Percentiles rank a stretch among this genome's conserved stretches.
Conservation (phyloP, 2,329 filamentous ascomycete genomes). For the Curvularia sp. region DNA sequence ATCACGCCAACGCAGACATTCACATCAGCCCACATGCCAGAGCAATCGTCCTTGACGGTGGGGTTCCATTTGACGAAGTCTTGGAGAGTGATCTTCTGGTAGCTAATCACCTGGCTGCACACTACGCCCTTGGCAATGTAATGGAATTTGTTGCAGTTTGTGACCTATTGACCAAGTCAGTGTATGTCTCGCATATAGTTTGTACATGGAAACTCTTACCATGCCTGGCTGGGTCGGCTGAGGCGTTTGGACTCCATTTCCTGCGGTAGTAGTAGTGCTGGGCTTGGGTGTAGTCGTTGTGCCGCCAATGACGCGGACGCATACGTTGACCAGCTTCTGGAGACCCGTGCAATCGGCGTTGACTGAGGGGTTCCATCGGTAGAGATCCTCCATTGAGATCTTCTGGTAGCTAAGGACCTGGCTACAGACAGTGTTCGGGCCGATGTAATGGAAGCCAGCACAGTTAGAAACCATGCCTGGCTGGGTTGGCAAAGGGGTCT, state of each 20-base stretch:
- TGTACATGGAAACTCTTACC: neutral
- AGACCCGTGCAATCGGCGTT: too few relatives aligned
- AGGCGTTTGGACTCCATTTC: slow-evolving; percentile 16
- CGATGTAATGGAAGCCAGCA: too few relatives aligned
- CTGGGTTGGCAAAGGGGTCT: too few relatives aligned
- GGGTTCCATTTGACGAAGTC: slow-evolving; percentile 19
- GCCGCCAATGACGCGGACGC: too few relatives aligned
- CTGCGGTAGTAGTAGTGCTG: slow-evolving; percentile 3
- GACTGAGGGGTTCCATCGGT: too few relatives aligned
- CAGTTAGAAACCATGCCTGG: too few relatives aligned
- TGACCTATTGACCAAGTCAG: neutral
- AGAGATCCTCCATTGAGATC: too few relatives aligned
- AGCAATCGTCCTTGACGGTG: slow-evolving; percentile 4
- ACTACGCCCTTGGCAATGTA: neutral
- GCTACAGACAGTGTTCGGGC: too few relatives aligned
- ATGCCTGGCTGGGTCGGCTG: slow-evolving; percentile 16
- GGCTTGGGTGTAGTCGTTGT: too few relatives aligned
- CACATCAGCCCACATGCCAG: neutral
- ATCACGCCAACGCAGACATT: slow-evolving; percentile 1
- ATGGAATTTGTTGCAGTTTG: slow-evolving; percentile 20
- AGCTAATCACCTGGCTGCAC: slow-evolving; percentile 8
- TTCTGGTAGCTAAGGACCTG: too few relatives aligned
- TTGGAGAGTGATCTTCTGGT: slow-evolving; percentile 3
- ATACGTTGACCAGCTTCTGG: too few relatives aligned
- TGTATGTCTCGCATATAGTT: too few relatives aligned